Evolutionary conservation across 805 yeast genomes (phyloP).

Genomic region (Komagataella kurtzmanii): DNA sequence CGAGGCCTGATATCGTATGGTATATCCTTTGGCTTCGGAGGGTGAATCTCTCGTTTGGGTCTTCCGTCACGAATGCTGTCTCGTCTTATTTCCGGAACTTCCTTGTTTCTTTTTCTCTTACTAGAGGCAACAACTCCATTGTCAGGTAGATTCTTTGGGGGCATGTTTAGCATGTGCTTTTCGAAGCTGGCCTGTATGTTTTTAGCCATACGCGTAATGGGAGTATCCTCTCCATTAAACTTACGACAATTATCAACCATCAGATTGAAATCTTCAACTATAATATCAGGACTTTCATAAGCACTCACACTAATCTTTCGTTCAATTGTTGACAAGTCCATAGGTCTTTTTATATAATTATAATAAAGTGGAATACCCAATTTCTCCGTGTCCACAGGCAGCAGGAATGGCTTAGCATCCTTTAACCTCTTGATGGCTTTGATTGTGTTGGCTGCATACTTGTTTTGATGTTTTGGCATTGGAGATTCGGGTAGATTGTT

Average conservation of each 20-base stretch:
- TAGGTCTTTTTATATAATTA: constrained; percentile 72
- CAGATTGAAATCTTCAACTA: constrained; percentile 66
- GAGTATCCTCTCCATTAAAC: constrained; percentile 77
- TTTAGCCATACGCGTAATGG: constrained; percentile 84
- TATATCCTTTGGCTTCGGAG: constrained; percentile 89
- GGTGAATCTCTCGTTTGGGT: constrained; percentile 93
- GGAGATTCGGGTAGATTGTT: constrained; percentile 52
- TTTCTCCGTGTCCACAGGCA: constrained; percentile 83
- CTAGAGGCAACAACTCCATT: constrained; percentile 13
- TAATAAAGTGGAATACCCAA: constrained; percentile 85
- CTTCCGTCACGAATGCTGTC: constrained; percentile 60
- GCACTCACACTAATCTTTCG: constrained; percentile 57
- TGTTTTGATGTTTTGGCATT: constrained; percentile 71
- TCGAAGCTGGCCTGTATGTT: constrained; percentile 86
- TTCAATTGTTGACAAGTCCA: constrained; percentile 91
- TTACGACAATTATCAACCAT: constrained; percentile 74
- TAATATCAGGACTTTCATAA: constrained; percentile 55
- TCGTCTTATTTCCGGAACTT: constrained; percentile 55
- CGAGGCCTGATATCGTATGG: constrained; percentile 87
- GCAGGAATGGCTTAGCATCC: constrained; percentile 83
- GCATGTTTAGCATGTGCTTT: constrained; percentile 86
- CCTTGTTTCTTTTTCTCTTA: constrained; percentile 23
- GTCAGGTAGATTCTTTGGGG: constrained; percentile 38
- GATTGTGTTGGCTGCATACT: constrained; percentile 63
- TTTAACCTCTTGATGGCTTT: constrained; percentile 82